A percentile compares a stretch with the other conserved stretches of the same genome.
phyloP scores from a whole-genome alignment of 2,329 filamentous ascomycete genomes.

The Paracamarosporium sp. region DNA sequence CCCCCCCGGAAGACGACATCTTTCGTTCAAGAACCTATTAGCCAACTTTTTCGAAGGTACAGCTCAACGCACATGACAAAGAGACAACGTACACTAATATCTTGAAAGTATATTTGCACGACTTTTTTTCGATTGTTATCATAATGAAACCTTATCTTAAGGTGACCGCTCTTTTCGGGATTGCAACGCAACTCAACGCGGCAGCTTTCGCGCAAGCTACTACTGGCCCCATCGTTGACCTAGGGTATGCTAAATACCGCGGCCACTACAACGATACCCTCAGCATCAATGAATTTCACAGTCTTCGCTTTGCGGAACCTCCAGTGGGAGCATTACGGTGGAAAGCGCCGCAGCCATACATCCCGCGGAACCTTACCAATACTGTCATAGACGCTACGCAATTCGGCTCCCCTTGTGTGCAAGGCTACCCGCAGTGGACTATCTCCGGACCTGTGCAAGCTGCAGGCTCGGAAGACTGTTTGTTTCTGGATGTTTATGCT shows the following conservation, averaged over 20 bases:
- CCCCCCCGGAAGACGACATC: no score
- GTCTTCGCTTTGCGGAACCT: conserved; percentile 34
- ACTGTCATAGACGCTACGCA: conserved; percentile 31
- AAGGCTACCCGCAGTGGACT: conserved; percentile 26
- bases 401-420: conserved; percentile 32
- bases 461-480: conserved; percentile 37
- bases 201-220: not conserved
- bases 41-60: no score
- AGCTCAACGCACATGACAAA: no score
- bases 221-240: conserved; percentile 10
- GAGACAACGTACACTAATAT: no score
- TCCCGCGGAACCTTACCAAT: conserved; percentile 20
- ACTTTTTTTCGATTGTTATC: not conserved
- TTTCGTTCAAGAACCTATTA: no score
- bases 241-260: conserved; percentile 20
- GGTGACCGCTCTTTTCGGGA: not conserved
- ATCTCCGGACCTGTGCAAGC: conserved; percentile 1
- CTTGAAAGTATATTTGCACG: no score
- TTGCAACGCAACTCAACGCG: not conserved
- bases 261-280: conserved; percentile 18
- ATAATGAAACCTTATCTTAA: not conserved
- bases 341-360: conserved; percentile 35
- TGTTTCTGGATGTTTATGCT: conserved; percentile 39
- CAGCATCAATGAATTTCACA: conserved; percentile 22
- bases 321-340: conserved; percentile 39